Evolutionary conservation across 768 basidiomycete species (phyloP).

Genomic region (Suillus luteus): DNA sequence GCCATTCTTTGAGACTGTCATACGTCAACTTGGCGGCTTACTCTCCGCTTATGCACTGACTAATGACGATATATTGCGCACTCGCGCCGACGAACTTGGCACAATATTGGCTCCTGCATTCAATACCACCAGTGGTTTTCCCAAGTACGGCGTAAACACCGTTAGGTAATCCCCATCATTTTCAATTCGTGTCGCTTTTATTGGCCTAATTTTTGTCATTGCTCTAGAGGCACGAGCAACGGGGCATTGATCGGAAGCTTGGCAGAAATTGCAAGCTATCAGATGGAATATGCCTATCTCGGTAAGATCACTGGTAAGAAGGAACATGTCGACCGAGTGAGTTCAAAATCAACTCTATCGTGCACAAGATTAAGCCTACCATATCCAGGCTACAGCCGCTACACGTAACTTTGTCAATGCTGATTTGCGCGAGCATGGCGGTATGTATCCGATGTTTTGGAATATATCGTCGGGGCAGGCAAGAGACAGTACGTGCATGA

Average conservation of each 20-base stretch:
- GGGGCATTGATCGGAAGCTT: conserved; percentile 46
- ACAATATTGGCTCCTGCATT: conserved; percentile 73
- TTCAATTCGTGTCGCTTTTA: conserved; percentile 17
- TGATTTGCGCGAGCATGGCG: conserved; percentile 48
- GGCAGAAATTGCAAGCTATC: conserved; percentile 83
- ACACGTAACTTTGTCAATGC: conserved; percentile 49
- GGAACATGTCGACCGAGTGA: conserved; percentile 57
- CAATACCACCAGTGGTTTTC: conserved; percentile 67
- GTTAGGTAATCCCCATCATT: conserved; percentile 40
- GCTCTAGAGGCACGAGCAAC: conserved; percentile 3
- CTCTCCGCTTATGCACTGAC: conserved; percentile 83
- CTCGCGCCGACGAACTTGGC: conserved; percentile 78
- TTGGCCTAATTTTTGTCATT: conserved; percentile 7
- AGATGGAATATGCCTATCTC: conserved; percentile 85
- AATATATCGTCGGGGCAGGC: conserved; percentile 49
- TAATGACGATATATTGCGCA: conserved; percentile 58
- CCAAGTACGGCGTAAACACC: conserved; percentile 70
- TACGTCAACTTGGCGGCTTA: conserved; percentile 87
- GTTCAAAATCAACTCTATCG: conserved; percentile 19
- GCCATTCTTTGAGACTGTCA: conserved; percentile 84
- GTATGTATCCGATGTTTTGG: conserved; percentile 69
- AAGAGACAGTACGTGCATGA: conserved; percentile 43
- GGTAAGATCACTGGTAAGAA: conserved; percentile 75
- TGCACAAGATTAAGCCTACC: neutral
- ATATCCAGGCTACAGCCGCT: conserved; percentile 47